Conservation (phyloP, 805 yeast genomes). For the Candida mattraensis region DNA sequence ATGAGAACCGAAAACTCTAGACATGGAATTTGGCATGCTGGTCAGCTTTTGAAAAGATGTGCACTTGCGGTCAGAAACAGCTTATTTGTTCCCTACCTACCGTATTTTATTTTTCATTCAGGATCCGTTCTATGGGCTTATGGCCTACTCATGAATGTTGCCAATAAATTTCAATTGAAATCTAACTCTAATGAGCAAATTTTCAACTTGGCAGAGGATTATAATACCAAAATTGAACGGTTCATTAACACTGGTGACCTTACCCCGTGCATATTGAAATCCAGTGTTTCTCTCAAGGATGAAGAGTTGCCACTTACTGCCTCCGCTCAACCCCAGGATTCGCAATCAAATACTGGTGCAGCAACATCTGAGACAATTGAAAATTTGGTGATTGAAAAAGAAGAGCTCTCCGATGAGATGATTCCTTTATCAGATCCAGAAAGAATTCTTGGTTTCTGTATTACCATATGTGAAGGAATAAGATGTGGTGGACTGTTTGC, state of each 20-base stretch:
- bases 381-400: neutral
- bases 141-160: constrained; percentile 10
- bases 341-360: too few species aligned
- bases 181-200: constrained; percentile 1
- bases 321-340: too few species aligned
- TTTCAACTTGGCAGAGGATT: constrained; percentile 6
- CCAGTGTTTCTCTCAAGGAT: neutral
- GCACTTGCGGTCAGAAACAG: constrained; percentile 1
- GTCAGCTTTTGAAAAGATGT: constrained; percentile 6
- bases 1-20: constrained; percentile 9
- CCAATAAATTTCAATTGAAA: constrained; percentile 5
- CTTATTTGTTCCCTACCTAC: constrained; percentile 8
- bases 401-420: neutral
- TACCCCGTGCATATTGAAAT: constrained; percentile 6
- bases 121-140: constrained; percentile 12
- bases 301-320: neutral
- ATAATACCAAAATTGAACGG: constrained; percentile 4
- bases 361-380: neutral
- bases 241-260: constrained; percentile 4
- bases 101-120: constrained; percentile 9
- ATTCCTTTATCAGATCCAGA: constrained; percentile 3
- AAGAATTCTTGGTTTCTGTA: constrained; percentile 1
- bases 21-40: constrained; percentile 9
- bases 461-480: neutral
- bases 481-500: constrained; percentile 6